Evolutionary conservation across 768 basidiomycete species (phyloP).

Genomic region (Trametes coccinea): DNA sequence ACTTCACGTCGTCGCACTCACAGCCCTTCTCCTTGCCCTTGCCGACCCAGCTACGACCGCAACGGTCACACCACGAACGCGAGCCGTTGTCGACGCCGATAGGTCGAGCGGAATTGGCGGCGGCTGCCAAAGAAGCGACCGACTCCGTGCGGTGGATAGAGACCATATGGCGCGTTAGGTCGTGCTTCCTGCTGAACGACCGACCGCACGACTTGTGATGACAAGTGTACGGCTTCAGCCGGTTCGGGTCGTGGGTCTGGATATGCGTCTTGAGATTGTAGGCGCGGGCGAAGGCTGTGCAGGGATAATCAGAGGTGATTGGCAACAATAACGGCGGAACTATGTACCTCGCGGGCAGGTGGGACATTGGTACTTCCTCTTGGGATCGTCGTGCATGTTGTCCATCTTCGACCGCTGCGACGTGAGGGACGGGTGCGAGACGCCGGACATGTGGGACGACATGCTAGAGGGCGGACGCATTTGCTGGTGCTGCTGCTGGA

Average conservation of each 20-base stretch:
- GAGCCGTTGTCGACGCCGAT: constrained; percentile 68
- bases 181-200: constrained; percentile 93
- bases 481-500: constrained; percentile 32
- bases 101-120: constrained; percentile 42
- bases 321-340: not conserved
- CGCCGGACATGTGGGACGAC: constrained; percentile 48
- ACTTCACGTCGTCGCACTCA: constrained; percentile 49
- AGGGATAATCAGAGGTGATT: constrained; percentile 12
- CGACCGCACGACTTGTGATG: constrained; percentile 83
- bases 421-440: constrained; percentile 31
- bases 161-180: constrained; percentile 85
- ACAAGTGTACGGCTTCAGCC: constrained; percentile 87
- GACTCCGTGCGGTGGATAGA: constrained; percentile 81
- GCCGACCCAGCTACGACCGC: constrained; percentile 70
- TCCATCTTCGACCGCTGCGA: constrained; percentile 36
- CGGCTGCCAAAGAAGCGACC: constrained; percentile 41
- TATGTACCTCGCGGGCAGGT: constrained; percentile 68
- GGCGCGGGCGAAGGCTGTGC: constrained; percentile 82
- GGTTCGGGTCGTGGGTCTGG: constrained; percentile 91
- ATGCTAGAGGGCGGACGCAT: constrained; percentile 61
- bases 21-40: constrained; percentile 36
- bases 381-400: constrained; percentile 56
- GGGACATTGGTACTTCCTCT: constrained; percentile 78
- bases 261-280: constrained; percentile 96
- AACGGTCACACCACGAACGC: constrained; percentile 71